Conservation (phyloP, 257 asterid species). For the Nicotiana undulata region DNA sequence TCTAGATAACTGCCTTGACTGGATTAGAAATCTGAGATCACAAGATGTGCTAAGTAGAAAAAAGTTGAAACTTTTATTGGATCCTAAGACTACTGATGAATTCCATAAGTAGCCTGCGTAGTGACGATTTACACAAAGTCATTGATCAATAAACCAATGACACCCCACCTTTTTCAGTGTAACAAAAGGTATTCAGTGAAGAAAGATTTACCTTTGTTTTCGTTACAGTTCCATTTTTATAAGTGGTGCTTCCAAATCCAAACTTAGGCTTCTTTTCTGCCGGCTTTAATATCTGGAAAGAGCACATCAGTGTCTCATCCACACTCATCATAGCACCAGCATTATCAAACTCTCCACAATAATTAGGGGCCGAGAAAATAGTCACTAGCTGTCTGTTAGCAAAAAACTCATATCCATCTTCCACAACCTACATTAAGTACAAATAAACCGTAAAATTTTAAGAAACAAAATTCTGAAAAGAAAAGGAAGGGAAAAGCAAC, state of each 20-base stretch:
- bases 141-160: background rate
- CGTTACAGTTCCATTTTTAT: conserved; percentile 39
- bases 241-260: conserved; percentile 59
- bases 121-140: background rate
- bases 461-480: background rate
- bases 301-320: conserved; percentile 79
- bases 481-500: background rate
- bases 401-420: conserved; percentile 85
- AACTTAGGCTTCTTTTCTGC: conserved; percentile 67
- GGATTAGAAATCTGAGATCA: background rate
- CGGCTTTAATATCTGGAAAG: conserved; percentile 74
- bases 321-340: conserved; percentile 91
- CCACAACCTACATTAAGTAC: conserved; percentile 44
- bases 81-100: background rate
- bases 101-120: background rate
- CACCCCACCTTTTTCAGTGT: background rate
- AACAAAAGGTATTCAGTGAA: background rate
- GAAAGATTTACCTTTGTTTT: conserved; percentile 45
- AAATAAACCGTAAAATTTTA: background rate
- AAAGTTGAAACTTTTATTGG: background rate
- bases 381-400: conserved; percentile 79
- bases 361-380: conserved; percentile 75
- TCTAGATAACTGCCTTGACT: background rate
- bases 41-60: background rate
- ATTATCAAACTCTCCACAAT: conserved; percentile 77